phyloP scores from a whole-genome alignment of 768 basidiomycete genomes.

The Lentinula raphanica region DNA sequence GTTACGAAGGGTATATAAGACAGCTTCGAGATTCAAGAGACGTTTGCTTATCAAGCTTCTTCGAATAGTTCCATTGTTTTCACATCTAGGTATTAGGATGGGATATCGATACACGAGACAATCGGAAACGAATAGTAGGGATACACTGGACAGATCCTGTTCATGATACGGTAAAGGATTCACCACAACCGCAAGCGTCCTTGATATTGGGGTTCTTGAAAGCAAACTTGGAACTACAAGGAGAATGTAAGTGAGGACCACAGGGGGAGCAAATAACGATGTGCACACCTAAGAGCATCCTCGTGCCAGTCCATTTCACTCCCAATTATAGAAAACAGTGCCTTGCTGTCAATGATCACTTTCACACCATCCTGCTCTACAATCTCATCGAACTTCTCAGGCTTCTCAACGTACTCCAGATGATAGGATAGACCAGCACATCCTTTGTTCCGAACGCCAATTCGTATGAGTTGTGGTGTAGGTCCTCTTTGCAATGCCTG shows the following conservation, averaged over 20 bases:
- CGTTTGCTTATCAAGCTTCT: too few species aligned
- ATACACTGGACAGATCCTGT: slow-evolving; percentile 18
- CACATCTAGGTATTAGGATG: background rate
- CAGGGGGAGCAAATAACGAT: slow-evolving; percentile 3
- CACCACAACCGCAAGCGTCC: slow-evolving; percentile 93
- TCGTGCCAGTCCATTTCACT: slow-evolving; percentile 99
- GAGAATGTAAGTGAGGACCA: slow-evolving; percentile 5
- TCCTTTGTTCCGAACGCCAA: slow-evolving; percentile 95
- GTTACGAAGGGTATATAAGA: background rate
- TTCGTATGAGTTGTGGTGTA: slow-evolving; percentile 86
- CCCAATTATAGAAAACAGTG: slow-evolving; percentile 95
- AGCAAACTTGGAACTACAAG: slow-evolving; percentile 67
- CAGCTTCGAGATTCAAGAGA: too few species aligned
- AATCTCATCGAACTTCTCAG: slow-evolving; percentile 91
- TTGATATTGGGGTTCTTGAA: slow-evolving; percentile 92
- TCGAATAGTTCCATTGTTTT: background rate
- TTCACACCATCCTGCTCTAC: slow-evolving; percentile 93
- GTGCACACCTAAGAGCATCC: slow-evolving; percentile 74
- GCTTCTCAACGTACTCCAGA: slow-evolving; percentile 89
- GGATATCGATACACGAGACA: slow-evolving; percentile 7
- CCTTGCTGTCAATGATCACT: slow-evolving; percentile 94
- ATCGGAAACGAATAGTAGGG: background rate
- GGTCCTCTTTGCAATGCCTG: slow-evolving; percentile 72
- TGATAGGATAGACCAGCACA: slow-evolving; percentile 88
- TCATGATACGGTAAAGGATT: slow-evolving; percentile 72